Evolutionary conservation across 805 yeast genomes (phyloP).

Genomic region (Candida maesae): DNA sequence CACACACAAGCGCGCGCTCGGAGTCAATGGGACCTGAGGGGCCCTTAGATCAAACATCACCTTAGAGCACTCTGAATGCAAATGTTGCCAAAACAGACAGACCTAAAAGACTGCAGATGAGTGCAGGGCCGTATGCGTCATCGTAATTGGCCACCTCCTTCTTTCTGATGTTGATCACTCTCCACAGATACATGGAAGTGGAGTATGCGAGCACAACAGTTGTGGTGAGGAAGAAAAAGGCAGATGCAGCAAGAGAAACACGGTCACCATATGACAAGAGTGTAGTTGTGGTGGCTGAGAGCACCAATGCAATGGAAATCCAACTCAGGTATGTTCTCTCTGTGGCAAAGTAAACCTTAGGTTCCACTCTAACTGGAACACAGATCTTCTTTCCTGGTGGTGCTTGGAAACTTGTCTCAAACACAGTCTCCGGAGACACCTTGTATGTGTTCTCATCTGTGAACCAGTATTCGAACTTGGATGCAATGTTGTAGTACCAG

Average conservation of each 20-base stretch:
- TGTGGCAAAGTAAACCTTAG: conserved; percentile 98
- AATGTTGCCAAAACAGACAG: conserved; percentile 63
- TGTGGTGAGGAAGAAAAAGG: conserved; percentile 83
- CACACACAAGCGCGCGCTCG: too few relatives aligned
- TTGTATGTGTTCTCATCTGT: conserved; percentile 47
- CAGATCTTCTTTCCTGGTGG: conserved; percentile 89
- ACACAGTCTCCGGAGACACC: conserved; percentile 62
- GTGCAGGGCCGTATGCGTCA: conserved; percentile 82
- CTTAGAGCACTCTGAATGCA: conserved; percentile 32
- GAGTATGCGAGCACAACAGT: conserved; percentile 70
- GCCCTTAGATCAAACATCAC: not conserved
- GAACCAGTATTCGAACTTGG: conserved; percentile 42
- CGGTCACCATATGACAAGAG: conserved; percentile 79
- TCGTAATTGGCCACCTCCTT: conserved; percentile 83
- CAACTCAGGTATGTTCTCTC: conserved; percentile 93
- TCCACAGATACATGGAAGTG: conserved; percentile 67
- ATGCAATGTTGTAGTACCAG: conserved; percentile 20
- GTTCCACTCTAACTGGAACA: conserved; percentile 95
- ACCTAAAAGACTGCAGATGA: conserved; percentile 72
- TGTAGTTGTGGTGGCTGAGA: conserved; percentile 87
- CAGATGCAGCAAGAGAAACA: conserved; percentile 72
- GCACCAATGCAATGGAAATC: conserved; percentile 84
- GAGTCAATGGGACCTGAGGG: too few relatives aligned
- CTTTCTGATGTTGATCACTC: conserved; percentile 78
- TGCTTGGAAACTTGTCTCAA: conserved; percentile 54